Evolutionary conservation across 768 basidiomycete species (phyloP).

Genomic region (Russula sp.): DNA sequence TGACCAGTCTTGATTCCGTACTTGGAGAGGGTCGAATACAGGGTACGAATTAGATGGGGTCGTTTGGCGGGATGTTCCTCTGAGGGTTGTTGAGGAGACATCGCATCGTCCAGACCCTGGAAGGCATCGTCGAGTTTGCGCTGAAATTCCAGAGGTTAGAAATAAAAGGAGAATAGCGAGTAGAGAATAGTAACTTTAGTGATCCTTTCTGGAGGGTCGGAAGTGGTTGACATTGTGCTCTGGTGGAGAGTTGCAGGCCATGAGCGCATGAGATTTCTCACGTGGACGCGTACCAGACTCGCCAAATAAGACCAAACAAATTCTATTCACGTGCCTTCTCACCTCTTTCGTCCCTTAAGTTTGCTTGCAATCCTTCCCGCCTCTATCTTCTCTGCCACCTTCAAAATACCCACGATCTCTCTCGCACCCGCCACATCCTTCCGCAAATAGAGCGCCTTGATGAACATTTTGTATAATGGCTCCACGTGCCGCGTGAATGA

Average conservation of each 20-base stretch:
- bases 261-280: neutral
- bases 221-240: neutral
- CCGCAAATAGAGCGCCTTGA: conserved; percentile 28
- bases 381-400: conserved; percentile 24
- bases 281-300: neutral
- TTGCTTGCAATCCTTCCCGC: conserved; percentile 13
- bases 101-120: conserved; percentile 63
- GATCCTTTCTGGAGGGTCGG: conserved; percentile 1
- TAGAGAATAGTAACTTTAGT: conserved; percentile 8
- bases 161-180: too few species aligned
- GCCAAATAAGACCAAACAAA: neutral
- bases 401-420: conserved; percentile 25
- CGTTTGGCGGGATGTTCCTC: conserved; percentile 49
- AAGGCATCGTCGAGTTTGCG: conserved; percentile 83
- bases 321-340: neutral
- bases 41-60: conserved; percentile 50
- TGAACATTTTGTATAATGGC: conserved; percentile 30
- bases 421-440: conserved; percentile 27
- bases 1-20: conserved; percentile 64
- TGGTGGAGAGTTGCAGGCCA: neutral
- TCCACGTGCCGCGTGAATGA: conserved; percentile 27
- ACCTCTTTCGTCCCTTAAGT: conserved; percentile 4
- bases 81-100: conserved; percentile 38
- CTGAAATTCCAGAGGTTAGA: conserved; percentile 38
- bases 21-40: conserved; percentile 78